Conservation (phyloP, 169 alveolate species). For the Babesia caballi region DNA sequence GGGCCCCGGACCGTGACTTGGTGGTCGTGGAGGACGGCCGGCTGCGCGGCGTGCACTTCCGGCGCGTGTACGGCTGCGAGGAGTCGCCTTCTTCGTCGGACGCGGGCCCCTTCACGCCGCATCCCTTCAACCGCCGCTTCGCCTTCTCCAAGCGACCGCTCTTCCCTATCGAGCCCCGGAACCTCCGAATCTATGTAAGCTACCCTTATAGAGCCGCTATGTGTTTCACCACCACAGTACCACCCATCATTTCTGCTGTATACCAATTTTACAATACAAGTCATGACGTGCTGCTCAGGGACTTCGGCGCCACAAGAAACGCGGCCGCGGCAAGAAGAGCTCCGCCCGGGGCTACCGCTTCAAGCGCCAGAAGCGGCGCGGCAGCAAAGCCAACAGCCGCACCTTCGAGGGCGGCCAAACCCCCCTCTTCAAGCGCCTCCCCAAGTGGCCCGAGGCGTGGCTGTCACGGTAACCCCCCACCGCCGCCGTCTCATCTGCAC, state of each 20-base stretch:
- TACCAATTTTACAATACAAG: no score
- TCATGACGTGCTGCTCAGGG: constrained; percentile 64
- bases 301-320: constrained; percentile 67
- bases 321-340: constrained; percentile 81
- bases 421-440: constrained; percentile 77
- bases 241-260: no score
- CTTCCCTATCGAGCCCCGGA: constrained; percentile 82
- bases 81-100: not conserved
- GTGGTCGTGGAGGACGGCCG: constrained; percentile 37
- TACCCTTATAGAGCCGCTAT: no score
- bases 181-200: constrained; percentile 69
- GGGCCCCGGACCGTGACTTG: not conserved
- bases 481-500: not conserved
- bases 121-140: constrained; percentile 80
- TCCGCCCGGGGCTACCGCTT: constrained; percentile 77
- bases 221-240: not conserved
- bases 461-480: constrained; percentile 32
- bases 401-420: constrained; percentile 82
- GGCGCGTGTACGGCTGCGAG: not conserved
- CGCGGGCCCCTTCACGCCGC: constrained; percentile 53
- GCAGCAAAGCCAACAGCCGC: constrained; percentile 75
- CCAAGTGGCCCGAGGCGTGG: constrained; percentile 83
- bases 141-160: constrained; percentile 75
- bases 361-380: constrained; percentile 69
- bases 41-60: constrained; percentile 57